Evolutionary conservation across 75 land plant species (phyloP).

Genomic region (Isoetes taiwanensis): DNA sequence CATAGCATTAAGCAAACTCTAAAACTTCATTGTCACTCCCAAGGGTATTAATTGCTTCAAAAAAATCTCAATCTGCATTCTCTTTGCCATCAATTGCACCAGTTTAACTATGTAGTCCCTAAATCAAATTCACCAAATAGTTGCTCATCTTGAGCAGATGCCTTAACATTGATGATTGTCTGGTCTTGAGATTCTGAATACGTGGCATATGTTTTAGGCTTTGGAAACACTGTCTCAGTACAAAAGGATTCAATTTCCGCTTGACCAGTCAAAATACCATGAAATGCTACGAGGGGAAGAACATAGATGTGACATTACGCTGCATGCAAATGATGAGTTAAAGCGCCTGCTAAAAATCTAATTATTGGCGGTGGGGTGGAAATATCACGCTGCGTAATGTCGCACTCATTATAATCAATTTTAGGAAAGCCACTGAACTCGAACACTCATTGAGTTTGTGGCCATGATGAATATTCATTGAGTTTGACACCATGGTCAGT

Average conservation of each 20-base stretch:
- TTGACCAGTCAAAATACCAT: constrained; percentile 96
- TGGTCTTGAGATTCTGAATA: neutral
- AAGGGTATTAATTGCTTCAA: neutral
- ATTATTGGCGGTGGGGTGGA: constrained; percentile 60
- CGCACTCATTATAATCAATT: constrained; percentile 95
- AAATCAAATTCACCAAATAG: neutral
- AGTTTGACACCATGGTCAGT: neutral
- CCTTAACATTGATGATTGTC: constrained; percentile 6
- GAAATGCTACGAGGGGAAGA: constrained; percentile 86
- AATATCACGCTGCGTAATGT: constrained; percentile 87
- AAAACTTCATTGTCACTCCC: no score
- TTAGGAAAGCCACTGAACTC: constrained; percentile 45
- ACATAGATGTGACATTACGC: constrained; percentile 70
- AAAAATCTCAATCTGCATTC: neutral
- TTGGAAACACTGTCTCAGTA: constrained; percentile 39
- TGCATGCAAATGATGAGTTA: constrained; percentile 67
- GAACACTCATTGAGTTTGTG: no score
- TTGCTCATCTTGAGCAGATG: neutral
- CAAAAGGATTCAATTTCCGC: constrained; percentile 84
- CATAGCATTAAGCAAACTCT: no score
- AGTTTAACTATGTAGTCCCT: constrained; percentile 11
- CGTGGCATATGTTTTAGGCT: neutral
- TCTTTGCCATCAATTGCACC: constrained; percentile 15
- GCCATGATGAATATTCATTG: no score
- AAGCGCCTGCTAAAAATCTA: constrained; percentile 78